Percentiles rank a stretch among this genome's conserved stretches.
These are phyloP conservation scores for Trichosanthes truncata DNA, from an alignment of 306 rosid species.

Conservation along the genomic window DNA sequence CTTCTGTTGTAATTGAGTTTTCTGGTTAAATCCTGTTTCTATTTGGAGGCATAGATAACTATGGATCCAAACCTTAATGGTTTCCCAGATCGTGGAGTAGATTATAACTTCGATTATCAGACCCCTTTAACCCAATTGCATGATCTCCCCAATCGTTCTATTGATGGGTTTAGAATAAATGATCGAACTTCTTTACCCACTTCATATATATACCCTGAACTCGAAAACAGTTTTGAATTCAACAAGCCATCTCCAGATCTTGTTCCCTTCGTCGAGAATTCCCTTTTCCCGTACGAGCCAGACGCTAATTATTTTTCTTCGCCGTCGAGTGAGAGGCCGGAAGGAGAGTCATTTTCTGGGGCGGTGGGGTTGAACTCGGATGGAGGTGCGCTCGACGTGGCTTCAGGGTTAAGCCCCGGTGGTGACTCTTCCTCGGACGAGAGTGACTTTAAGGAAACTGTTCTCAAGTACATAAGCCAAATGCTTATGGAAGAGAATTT, in stretches of 20 bases:
- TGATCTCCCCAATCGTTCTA: background rate
- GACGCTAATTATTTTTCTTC: background rate
- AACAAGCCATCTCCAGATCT: background rate
- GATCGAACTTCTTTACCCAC: constrained; percentile 2
- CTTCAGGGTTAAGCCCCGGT: constrained; percentile 8
- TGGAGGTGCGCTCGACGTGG: background rate
- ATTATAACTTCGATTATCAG: background rate
- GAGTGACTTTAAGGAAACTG: constrained; percentile 40
- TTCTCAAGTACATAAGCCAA: constrained; percentile 53
- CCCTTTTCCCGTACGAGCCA: background rate
- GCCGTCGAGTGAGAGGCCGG: background rate
- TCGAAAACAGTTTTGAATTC: background rate
- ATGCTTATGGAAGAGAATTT: constrained; percentile 73
- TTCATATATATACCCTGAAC: constrained; percentile 7
- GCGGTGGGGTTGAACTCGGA: background rate
- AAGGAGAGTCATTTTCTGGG: background rate
- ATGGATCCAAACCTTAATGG: background rate
- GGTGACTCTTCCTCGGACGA: constrained; percentile 25
- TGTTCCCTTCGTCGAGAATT: background rate
- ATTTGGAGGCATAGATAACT: background rate
- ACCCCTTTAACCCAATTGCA: background rate
- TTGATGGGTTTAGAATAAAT: constrained; percentile 4
- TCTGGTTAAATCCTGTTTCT: background rate
- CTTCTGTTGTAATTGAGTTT: background rate
- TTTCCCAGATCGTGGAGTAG: background rate